Evolutionary conservation across 1,284 basidiomycete species (phyloP), one percentile per base, ranked within the genome.

Genomic region (Microbotryomycetes sp.): DNA sequence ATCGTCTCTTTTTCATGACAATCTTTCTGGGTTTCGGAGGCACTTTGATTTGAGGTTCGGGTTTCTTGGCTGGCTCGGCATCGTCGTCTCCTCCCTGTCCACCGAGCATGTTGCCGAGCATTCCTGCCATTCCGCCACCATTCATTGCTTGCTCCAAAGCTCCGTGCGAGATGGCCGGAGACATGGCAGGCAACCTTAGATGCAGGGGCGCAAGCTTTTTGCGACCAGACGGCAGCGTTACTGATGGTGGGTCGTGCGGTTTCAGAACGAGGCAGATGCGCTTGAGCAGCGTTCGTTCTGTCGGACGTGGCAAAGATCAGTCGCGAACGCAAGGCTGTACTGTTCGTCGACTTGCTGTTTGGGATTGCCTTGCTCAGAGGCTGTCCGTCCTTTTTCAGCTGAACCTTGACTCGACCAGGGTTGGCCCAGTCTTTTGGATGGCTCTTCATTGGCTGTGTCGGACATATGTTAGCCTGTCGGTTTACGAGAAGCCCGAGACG

Each of bases 361-460:
- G 83, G 85, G 71, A 94, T 84, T 26, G 79, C 76, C 1, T 83
- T 79, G 73, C 91, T 87, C 57, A 89, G 73, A 15, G 86, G 80
- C 62, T 41, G 52, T 11, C 89, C 85, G 56, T 94, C 87, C 72
- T 87, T 86, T 78, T 87, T 86, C 82, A 90, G 87, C 71, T 90
- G 88, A 29, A 96, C 88, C 68, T 91, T 85, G 63, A 97, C 88
- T 41, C 93, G 83, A 13, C 91, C 91, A 0, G 91, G 91, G 55
- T 66, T 64, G 73, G 89, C 91, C 92, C 93, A 97, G 74, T 97
- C 93, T 60, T 89, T 82, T 5, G 93, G 93, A 73, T 97, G 93
- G 29, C 83, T 81, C 76, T 92, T 94, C 73, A 84, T 82, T 11
- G 79, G 78, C 76, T 78, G 61, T 18, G 21, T 13, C n/a, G n/a